Evolutionary conservation across 148 eudicot genomes (phyloP).

Genomic region (Drosera capensis): DNA sequence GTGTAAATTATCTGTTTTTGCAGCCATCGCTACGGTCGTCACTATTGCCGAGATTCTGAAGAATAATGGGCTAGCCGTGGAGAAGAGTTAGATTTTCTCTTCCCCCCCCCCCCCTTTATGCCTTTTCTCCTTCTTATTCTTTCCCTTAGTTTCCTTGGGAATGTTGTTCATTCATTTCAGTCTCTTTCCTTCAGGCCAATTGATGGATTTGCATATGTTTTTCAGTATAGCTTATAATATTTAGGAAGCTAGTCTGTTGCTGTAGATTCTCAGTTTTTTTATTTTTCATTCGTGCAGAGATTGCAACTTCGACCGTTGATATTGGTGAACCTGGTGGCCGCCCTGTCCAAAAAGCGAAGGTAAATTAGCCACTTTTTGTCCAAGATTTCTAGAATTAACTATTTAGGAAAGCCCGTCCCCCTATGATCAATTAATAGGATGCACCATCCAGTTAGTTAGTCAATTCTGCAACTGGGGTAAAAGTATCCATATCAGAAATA

Average conservation of each 20-base stretch:
- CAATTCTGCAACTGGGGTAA: too few species aligned
- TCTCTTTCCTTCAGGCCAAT: too few species aligned
- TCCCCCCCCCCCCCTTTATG: not conserved
- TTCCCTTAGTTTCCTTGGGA: not conserved
- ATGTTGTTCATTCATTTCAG: not conserved
- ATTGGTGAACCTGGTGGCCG: slow-evolving; percentile 57
- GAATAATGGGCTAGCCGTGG: slow-evolving; percentile 66
- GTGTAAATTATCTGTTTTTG: slow-evolving; percentile 5
- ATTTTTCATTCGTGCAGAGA: slow-evolving; percentile 20
- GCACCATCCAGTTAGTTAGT: too few species aligned
- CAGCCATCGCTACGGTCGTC: slow-evolving; percentile 74
- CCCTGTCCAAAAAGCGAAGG: slow-evolving; percentile 71
- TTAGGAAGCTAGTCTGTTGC: too few species aligned
- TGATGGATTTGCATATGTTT: too few species aligned
- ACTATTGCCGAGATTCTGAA: slow-evolving; percentile 63
- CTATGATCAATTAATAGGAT: not conserved
- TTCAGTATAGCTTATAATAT: too few species aligned
- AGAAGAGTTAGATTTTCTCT: slow-evolving; percentile 32
- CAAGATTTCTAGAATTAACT: not conserved
- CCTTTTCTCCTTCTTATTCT: not conserved
- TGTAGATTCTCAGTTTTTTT: slow-evolving; percentile 5
- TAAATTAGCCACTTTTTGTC: slow-evolving; percentile 7
- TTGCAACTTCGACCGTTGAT: slow-evolving; percentile 50
- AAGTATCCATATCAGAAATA: too few species aligned
- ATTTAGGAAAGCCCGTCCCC: not conserved